Percentiles rank a stretch among this genome's conserved stretches.
Evolutionary conservation across 208 protist species (phyloP).

Genomic region (Acanthamoeba culbertsoni): DNA sequence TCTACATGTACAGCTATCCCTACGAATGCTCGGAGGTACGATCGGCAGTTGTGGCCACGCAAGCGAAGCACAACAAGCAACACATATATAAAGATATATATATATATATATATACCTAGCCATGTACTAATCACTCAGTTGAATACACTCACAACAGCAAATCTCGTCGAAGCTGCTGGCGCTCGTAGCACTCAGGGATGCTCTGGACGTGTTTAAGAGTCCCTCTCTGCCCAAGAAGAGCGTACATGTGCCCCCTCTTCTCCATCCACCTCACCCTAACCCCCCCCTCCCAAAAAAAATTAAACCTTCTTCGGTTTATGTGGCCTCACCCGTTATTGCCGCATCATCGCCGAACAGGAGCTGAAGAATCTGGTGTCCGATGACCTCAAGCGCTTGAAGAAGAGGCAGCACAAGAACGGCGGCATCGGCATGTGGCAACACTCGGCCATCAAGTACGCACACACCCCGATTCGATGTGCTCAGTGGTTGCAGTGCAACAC

Average conservation of each 20-base stretch:
- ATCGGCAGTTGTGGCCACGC: too few species aligned
- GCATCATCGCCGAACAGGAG: not conserved
- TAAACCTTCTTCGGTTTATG: not conserved
- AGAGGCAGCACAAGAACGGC: not conserved
- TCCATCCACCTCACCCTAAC: not conserved
- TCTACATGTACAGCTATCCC: conserved; percentile 56
- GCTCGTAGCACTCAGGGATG: conserved; percentile 17
- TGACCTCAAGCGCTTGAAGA: conserved; percentile 53
- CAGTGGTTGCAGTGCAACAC: not conserved
- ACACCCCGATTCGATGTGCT: not conserved
- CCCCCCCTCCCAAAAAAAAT: not conserved
- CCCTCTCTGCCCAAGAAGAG: not conserved
- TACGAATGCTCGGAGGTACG: conserved; percentile 49
- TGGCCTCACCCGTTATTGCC: not conserved
- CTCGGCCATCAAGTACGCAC: not conserved
- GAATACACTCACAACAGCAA: not conserved
- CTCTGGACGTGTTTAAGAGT: conserved; percentile 5
- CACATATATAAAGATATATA: too few species aligned
- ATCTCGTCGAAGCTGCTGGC: conserved; percentile 47
- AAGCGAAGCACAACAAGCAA: too few species aligned
- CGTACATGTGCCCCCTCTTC: not conserved
- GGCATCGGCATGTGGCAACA: conserved; percentile 20
- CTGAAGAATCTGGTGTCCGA: conserved; percentile 23
- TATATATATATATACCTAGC: too few species aligned
- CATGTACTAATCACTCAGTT: not conserved